These are phyloP conservation scores for Albugo candida DNA, from an alignment of 352 stramenopile genomes.

Conservation along the genomic window DNA sequence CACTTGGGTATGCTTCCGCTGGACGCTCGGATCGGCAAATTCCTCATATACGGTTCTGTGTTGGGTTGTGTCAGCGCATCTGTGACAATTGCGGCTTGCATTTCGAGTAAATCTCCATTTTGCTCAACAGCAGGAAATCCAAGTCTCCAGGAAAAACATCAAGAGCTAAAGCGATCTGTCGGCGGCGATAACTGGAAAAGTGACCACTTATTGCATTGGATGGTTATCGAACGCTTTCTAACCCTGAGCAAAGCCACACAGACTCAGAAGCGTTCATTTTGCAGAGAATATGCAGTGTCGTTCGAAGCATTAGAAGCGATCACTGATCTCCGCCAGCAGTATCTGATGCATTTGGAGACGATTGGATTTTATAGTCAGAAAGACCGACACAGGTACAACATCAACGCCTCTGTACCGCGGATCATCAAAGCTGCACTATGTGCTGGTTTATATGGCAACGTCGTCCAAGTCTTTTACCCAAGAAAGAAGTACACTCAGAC, in stretches of 20 bases:
- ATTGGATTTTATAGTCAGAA: conserved; percentile 57
- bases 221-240: conserved; percentile 59
- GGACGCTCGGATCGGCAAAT: conserved; percentile 75
- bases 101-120: conserved; percentile 64
- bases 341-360: conserved; percentile 48
- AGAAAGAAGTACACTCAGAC: conserved; percentile 90
- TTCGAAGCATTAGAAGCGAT: conserved; percentile 85
- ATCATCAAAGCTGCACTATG: conserved; percentile 81
- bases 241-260: conserved; percentile 9
- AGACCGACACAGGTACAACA: conserved; percentile 21
- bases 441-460: conserved; percentile 64
- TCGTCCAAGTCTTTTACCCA: conserved; percentile 75
- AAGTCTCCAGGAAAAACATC: conserved; percentile 30
- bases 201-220: conserved; percentile 56
- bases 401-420: conserved; percentile 56
- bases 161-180: conserved; percentile 47
- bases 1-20: conserved; percentile 66
- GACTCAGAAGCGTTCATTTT: conserved; percentile 39
- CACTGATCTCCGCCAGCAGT: conserved; percentile 78
- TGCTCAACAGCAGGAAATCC: conserved; percentile 47
- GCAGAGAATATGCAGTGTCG: conserved; percentile 47
- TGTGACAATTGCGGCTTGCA: conserved; percentile 61
- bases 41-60: conserved; percentile 76
- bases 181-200: conserved; percentile 35
- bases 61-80: conserved; percentile 67